Percentiles rank a stretch among this genome's conserved stretches.
These are phyloP conservation scores for Cryptococcus jaspeensis DNA, from an alignment of 1,284 basidiomycete genomes.

Conservation along the genomic window DNA sequence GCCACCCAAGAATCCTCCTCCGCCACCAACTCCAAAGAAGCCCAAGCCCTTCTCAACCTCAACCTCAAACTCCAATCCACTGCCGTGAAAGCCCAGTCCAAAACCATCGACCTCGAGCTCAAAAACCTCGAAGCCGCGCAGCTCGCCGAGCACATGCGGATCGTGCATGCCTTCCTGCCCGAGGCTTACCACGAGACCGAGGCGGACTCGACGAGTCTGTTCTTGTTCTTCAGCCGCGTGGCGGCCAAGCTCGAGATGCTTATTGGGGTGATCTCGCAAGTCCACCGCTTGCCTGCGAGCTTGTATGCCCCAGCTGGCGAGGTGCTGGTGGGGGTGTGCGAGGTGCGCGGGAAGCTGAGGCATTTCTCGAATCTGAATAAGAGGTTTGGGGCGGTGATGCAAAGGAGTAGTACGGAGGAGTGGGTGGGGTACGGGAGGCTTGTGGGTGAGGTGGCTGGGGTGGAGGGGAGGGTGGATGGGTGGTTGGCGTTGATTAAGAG, in stretches of 20 bases:
- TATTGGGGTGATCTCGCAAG: constrained; percentile 72
- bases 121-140: constrained; percentile 79
- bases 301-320: constrained; percentile 77
- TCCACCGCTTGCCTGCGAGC: constrained; percentile 76
- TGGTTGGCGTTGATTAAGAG: constrained; percentile 79
- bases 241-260: constrained; percentile 81
- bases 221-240: constrained; percentile 86
- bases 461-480: constrained; percentile 88
- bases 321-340: constrained; percentile 79
- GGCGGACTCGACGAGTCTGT: constrained; percentile 77
- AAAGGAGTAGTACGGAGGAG: constrained; percentile 71
- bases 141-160: constrained; percentile 67
- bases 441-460: constrained; percentile 75
- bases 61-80: constrained; percentile 89
- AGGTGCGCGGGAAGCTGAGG: constrained; percentile 79
- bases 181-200: constrained; percentile 81
- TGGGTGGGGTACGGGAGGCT: constrained; percentile 82
- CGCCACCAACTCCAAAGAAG: constrained; percentile 69
- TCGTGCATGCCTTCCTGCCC: constrained; percentile 74
- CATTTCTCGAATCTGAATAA: constrained; percentile 77
- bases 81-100: constrained; percentile 82
- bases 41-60: constrained; percentile 77
- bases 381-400: constrained; percentile 77
- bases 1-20: constrained; percentile 79
- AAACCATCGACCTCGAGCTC: constrained; percentile 81